Evolutionary conservation across 768 basidiomycete species (phyloP).

Genomic region (Serendipita indica): DNA sequence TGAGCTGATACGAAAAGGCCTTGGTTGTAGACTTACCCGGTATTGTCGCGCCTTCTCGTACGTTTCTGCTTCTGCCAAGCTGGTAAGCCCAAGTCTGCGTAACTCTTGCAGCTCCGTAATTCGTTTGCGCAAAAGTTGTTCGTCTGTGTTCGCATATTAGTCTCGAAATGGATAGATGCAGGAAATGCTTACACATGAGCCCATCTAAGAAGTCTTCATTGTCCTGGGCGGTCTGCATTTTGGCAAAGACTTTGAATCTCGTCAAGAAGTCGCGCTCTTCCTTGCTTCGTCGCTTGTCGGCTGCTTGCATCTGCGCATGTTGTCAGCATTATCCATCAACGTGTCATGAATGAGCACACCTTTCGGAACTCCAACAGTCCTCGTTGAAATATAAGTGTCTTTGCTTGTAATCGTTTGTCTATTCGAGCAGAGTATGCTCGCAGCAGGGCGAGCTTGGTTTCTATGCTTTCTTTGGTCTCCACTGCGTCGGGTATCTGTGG

Average conservation of each 20-base stretch:
- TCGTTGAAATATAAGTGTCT: slow-evolving; percentile 81
- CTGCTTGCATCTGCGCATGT: slow-evolving; percentile 59
- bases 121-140: slow-evolving; percentile 69
- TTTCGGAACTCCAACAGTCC: slow-evolving; percentile 89
- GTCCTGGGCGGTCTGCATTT: slow-evolving; percentile 80
- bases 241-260: slow-evolving; percentile 79
- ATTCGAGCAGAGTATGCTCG: slow-evolving; percentile 87
- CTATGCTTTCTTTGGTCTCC: slow-evolving; percentile 70
- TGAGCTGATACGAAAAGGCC: slow-evolving; percentile 37
- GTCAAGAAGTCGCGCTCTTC: slow-evolving; percentile 87
- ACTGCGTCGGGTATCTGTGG: slow-evolving; percentile 55
- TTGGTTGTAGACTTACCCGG: slow-evolving; percentile 46
- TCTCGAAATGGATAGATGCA: background rate
- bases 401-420: slow-evolving; percentile 69
- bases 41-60: slow-evolving; percentile 64
- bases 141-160: slow-evolving; percentile 37
- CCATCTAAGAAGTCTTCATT: slow-evolving; percentile 81
- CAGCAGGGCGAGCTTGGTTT: slow-evolving; percentile 75
- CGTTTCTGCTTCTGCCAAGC: slow-evolving; percentile 77
- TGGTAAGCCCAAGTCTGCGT: slow-evolving; percentile 70
- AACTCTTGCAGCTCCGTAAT: slow-evolving; percentile 88
- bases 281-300: slow-evolving; percentile 77
- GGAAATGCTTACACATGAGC: slow-evolving; percentile 58
- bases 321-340: slow-evolving; percentile 3
- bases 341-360: slow-evolving; percentile 31